Conservation (phyloP, 192 early-diverging fungal genomes). For the Paraglomus brasilianum region DNA sequence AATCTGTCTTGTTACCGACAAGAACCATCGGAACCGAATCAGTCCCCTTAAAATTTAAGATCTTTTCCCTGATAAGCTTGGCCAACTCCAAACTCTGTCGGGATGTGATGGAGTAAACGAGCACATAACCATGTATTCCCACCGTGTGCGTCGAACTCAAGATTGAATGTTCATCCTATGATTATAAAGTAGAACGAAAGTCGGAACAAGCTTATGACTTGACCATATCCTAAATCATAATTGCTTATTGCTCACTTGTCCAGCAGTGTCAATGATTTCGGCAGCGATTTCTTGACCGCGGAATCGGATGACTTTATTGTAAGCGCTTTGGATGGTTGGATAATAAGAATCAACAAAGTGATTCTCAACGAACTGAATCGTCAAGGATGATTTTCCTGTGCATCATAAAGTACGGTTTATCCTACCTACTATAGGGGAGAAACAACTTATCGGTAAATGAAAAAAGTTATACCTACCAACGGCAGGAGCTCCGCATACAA, state of each 20-base stretch:
- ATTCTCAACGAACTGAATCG: slow-evolving; percentile 89
- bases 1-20: slow-evolving; percentile 92
- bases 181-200: slow-evolving; percentile 14
- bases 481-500: slow-evolving; percentile 74
- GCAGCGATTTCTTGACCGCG: slow-evolving; percentile 81
- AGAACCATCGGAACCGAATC: slow-evolving; percentile 89
- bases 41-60: slow-evolving; percentile 86
- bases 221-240: not conserved
- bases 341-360: slow-evolving; percentile 92
- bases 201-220: not conserved
- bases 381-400: slow-evolving; percentile 83
- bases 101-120: slow-evolving; percentile 90
- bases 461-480: slow-evolving; percentile 54
- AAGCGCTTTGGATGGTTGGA: slow-evolving; percentile 93
- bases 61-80: slow-evolving; percentile 88
- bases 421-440: not conserved
- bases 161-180: slow-evolving; percentile 89
- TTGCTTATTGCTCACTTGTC: slow-evolving; percentile 62
- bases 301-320: slow-evolving; percentile 82
- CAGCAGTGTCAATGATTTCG: slow-evolving; percentile 95
- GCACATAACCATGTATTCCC: slow-evolving; percentile 91
- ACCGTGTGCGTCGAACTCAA: slow-evolving; percentile 88
- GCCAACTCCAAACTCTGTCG: slow-evolving; percentile 88
- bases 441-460: not conserved
- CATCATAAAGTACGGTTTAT: slow-evolving; percentile 11